phyloP scores from a whole-genome alignment of 1,139 yeast genomes.

The Ashbya aceris region DNA sequence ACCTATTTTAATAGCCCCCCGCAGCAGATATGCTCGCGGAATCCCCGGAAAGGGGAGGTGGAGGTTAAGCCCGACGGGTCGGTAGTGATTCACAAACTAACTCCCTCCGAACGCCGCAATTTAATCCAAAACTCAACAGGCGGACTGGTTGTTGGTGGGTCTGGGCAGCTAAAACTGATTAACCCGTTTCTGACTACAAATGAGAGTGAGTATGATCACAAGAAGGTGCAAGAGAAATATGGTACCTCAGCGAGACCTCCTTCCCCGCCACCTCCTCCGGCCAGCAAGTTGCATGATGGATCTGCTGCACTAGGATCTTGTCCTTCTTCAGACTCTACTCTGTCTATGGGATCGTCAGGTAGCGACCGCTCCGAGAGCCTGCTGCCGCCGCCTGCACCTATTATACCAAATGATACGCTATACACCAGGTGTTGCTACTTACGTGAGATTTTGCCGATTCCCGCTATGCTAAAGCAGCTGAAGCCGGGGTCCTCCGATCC shows the following conservation, averaged over 20 bases:
- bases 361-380: not conserved
- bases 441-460: conserved; percentile 85
- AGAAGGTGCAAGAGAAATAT: conserved; percentile 13
- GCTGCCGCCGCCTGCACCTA: conserved; percentile 23
- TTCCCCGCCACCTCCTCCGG: conserved; percentile 32
- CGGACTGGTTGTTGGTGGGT: conserved; percentile 76
- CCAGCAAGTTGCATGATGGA: too few relatives aligned
- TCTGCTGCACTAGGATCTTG: too few relatives aligned
- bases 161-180: conserved; percentile 47
- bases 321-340: too few relatives aligned
- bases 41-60: conserved; percentile 63
- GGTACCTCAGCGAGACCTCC: conserved; percentile 16
- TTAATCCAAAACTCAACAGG: conserved; percentile 47
- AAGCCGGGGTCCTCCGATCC: conserved; percentile 65
- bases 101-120: conserved; percentile 51
- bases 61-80: conserved; percentile 54
- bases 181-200: conserved; percentile 7
- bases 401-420: conserved; percentile 50
- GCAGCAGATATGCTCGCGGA: conserved; percentile 57
- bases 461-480: conserved; percentile 78
- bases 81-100: conserved; percentile 49
- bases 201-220: conserved; percentile 9
- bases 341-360: too few relatives aligned
- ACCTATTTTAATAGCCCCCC: conserved; percentile 69
- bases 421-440: conserved; percentile 91